phyloP scores from a whole-genome alignment of 2,329 filamentous ascomycete species.

The Penicillium frequentans region DNA sequence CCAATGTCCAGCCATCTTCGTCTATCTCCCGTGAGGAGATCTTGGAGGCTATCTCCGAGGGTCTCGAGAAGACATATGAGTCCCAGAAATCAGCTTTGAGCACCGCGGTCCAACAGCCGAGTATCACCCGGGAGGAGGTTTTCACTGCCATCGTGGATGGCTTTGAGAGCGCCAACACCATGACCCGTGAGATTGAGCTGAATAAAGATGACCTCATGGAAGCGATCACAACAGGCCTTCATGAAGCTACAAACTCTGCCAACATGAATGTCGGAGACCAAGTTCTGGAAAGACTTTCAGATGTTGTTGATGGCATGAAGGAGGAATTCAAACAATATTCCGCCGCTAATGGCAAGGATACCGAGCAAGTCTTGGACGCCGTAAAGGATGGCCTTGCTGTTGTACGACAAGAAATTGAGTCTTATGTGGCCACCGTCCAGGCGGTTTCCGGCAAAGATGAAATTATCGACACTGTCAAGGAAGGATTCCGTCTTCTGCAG shows the following conservation, averaged over 20 bases:
- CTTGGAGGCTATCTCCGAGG: slow-evolving; percentile 57
- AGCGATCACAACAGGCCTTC: slow-evolving; percentile 58
- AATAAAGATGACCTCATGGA: slow-evolving; percentile 57
- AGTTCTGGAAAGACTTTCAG: slow-evolving; percentile 60
- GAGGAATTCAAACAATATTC: slow-evolving; percentile 75
- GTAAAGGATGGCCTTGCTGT: slow-evolving; percentile 84
- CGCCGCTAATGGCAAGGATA: slow-evolving; percentile 74
- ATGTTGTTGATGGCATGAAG: slow-evolving; percentile 61
- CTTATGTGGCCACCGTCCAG: slow-evolving; percentile 71
- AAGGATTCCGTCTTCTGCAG: slow-evolving; percentile 63
- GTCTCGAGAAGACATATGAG: slow-evolving; percentile 42
- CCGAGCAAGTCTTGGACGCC: slow-evolving; percentile 83
- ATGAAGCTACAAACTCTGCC: slow-evolving; percentile 53
- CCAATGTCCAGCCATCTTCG: slow-evolving; percentile 23
- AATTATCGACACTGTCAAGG: slow-evolving; percentile 68
- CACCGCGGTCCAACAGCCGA: slow-evolving; percentile 36
- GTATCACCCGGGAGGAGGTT: slow-evolving; percentile 56
- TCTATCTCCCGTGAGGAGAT: slow-evolving; percentile 54
- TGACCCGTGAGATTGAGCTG: slow-evolving; percentile 60
- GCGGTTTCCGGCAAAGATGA: slow-evolving; percentile 73
- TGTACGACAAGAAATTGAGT: slow-evolving; percentile 76
- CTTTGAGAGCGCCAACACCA: slow-evolving; percentile 49
- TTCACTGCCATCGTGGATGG: slow-evolving; percentile 60
- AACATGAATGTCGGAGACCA: slow-evolving; percentile 56
- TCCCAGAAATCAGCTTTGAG: slow-evolving; percentile 37